A percentile compares a stretch with the other conserved stretches of the same genome.
Conservation (phyloP, 768 basidiomycete genomes). For the Roridomyces roridus region DNA sequence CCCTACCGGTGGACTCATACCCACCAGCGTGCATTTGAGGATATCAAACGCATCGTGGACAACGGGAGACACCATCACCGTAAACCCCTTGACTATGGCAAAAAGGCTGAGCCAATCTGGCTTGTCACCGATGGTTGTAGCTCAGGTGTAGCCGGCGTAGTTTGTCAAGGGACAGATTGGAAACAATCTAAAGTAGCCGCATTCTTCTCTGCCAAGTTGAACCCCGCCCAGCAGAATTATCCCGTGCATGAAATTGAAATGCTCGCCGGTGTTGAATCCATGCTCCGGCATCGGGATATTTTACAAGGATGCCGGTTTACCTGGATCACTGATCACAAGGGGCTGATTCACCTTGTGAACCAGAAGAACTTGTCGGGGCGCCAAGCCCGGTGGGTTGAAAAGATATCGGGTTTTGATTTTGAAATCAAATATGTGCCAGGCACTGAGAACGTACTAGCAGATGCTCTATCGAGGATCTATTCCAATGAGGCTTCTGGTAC, state of each 20-base stretch:
- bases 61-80: background rate
- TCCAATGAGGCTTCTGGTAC: background rate
- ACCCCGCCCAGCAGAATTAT: conserved; percentile 18
- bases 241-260: conserved; percentile 24
- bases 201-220: conserved; percentile 29
- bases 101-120: background rate
- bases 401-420: conserved; percentile 9
- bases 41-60: background rate
- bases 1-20: background rate
- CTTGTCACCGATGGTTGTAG: background rate
- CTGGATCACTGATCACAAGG: conserved; percentile 10
- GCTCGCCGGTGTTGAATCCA: conserved; percentile 14
- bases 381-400: conserved; percentile 15
- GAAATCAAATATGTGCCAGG: conserved; percentile 11
- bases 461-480: background rate
- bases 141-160: background rate
- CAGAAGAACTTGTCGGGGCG: background rate
- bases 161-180: conserved; percentile 21
- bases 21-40: background rate
- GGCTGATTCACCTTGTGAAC: background rate
- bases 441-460: background rate
- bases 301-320: conserved; percentile 20
- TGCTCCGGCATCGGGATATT: conserved; percentile 19
- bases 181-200: conserved; percentile 32
- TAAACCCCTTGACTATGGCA: background rate